A percentile compares a stretch with the other conserved stretches of the same genome.
These are phyloP conservation scores for Colletotrichum karsti DNA, from an alignment of 2,329 filamentous ascomycete species.

Conservation along the genomic window DNA sequence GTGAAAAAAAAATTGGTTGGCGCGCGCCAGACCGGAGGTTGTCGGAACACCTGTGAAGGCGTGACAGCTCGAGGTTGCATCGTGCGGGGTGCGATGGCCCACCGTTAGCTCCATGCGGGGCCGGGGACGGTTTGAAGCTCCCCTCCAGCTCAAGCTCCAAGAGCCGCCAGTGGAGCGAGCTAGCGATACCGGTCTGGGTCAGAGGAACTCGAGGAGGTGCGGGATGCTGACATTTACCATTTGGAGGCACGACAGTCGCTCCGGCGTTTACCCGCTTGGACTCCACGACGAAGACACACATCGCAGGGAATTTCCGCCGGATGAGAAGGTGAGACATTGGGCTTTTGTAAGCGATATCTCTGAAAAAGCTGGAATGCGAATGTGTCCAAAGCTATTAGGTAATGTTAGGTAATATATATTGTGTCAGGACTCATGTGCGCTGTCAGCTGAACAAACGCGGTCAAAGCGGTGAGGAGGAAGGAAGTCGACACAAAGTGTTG, in stretches of 20 bases:
- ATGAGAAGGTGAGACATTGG: not conserved
- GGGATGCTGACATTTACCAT: constrained; percentile 9
- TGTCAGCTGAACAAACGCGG: constrained; percentile 8
- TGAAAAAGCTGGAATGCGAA: not conserved
- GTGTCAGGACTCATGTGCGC: not conserved
- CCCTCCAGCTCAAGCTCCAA: constrained; percentile 1
- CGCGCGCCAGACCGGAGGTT: constrained; percentile 23
- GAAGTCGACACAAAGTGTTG: constrained; percentile 18
- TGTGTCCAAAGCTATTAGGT: constrained; percentile 5
- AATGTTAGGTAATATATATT: constrained; percentile 24
- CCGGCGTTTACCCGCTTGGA: constrained; percentile 7
- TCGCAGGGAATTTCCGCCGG: not conserved
- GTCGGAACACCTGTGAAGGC: constrained; percentile 28
- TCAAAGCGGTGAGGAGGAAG: constrained; percentile 17
- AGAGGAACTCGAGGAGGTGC: not conserved
- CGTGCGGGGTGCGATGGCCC: constrained; percentile 21
- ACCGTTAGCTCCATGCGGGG: constrained; percentile 26
- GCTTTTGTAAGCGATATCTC: not conserved
- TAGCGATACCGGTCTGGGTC: constrained; percentile 5
- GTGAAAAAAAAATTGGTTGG: constrained; percentile 1
- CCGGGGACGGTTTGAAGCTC: constrained; percentile 3
- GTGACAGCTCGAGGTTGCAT: constrained; percentile 21
- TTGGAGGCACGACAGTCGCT: not conserved
- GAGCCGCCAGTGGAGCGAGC: constrained; percentile 25
- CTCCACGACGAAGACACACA: not conserved